Evolutionary conservation across 1,284 basidiomycete species (phyloP), one percentile per base, ranked within the genome.

Genomic region (Schizophyllum commune): DNA sequence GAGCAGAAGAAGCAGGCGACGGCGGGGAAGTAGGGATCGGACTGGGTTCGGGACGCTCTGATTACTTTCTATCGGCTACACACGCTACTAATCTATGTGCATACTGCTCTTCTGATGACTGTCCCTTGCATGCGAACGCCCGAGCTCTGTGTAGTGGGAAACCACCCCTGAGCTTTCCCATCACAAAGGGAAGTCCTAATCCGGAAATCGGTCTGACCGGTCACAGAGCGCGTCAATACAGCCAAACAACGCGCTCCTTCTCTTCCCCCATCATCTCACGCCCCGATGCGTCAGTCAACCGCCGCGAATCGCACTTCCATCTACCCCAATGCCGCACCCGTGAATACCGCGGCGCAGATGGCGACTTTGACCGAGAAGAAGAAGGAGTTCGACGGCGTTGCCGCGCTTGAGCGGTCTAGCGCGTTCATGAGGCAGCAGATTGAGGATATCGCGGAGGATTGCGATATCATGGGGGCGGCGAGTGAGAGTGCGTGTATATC

Each of bases 311-410:
- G 86, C 51, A 74, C 77, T 20, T 85, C 83, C 5, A 78, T 83
- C 62, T 74, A 74, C 4, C 66, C 71, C 19, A 67, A 71, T 4
- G 69, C 68, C 34, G 71, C 74, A 1, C 77, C 81, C 47, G 70
- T 76, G 5, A 76, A 75, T 32, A 78, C 75, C 60, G 77, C 82
- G 0, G 80, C 82, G 0, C 77, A 82, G 2, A 66, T 74, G 1
- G 76, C 82, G 11, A 85, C 85, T 65, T 76, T 89, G 39, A 61
- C 77, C 1, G 89, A 91, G 68, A 91, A 91, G 76, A 91, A 89
- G 75, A 91, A 89, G 68, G 89, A 91, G 70, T 83, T 78, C 59
- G 88, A 90, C 61, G 87, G 86, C 0, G 85, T 90, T n/a, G 78
- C 82, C 20, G 88, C 88, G 2, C 75, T 91, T 11, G 86, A 90